A percentile compares a stretch with the other conserved stretches of the same genome.
These are phyloP conservation scores for Vishniacozyma victoriae DNA, from an alignment of 768 basidiomycete species.

Conservation along the genomic window DNA sequence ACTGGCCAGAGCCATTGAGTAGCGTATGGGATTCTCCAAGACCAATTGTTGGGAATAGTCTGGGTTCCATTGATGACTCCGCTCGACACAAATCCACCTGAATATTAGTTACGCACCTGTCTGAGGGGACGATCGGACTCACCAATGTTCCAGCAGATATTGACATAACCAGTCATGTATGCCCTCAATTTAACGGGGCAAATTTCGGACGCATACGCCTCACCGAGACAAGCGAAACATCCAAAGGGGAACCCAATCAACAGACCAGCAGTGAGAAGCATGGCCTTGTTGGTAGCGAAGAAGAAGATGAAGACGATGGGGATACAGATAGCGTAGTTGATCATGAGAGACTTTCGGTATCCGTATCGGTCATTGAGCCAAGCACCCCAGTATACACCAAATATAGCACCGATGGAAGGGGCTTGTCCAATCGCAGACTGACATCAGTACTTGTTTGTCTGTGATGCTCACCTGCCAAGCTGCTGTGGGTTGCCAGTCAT, in stretches of 20 bases:
- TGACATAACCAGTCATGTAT: constrained; percentile 21
- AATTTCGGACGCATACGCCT: constrained; percentile 29
- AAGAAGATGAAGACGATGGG: not conserved
- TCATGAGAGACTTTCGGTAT: not conserved
- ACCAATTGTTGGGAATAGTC: constrained; percentile 17
- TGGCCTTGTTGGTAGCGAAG: not conserved
- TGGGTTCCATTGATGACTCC: constrained; percentile 30
- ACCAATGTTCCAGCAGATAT: not conserved
- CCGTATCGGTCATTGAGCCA: not conserved
- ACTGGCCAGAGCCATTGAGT: constrained; percentile 40
- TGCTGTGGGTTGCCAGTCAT: not conserved
- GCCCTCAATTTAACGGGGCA: constrained; percentile 29
- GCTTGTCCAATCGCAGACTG: not conserved
- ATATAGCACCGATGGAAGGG: not conserved
- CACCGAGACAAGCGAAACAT: not conserved
- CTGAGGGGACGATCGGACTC: too few relatives aligned
- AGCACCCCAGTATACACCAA: not conserved
- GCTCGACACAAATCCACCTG: constrained; percentile 26
- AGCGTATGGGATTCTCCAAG: constrained; percentile 25
- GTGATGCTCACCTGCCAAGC: too few relatives aligned
- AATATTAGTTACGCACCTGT: too few relatives aligned
- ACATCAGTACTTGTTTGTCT: too few relatives aligned
- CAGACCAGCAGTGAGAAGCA: not conserved
- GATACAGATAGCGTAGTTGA: not conserved
- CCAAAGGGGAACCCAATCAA: not conserved